These are phyloP conservation scores for Hydnomerulius pinastri DNA, from an alignment of 768 basidiomycete genomes.

Conservation along the genomic window DNA sequence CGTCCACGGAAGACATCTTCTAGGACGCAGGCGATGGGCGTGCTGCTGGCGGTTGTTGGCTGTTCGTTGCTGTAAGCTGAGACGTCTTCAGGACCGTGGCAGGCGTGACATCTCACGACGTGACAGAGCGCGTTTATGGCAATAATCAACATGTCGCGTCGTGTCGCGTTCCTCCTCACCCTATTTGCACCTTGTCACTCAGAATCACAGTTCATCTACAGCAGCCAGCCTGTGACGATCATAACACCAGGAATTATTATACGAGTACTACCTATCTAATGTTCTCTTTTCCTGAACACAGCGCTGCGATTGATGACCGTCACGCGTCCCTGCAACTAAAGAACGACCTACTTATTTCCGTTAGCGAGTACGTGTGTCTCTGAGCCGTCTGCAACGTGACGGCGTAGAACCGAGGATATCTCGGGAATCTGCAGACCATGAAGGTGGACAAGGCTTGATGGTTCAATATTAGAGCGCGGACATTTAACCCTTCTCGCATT, in stretches of 20 bases:
- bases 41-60: slow-evolving; percentile 5
- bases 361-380: no score
- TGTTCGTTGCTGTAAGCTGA: slow-evolving; percentile 2
- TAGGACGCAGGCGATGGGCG: neutral
- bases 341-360: no score
- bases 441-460: neutral
- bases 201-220: neutral
- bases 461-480: neutral
- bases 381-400: neutral
- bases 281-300: no score
- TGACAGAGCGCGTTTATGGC: slow-evolving; percentile 37
- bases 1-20: slow-evolving; percentile 7
- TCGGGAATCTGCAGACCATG: neutral
- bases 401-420: neutral
- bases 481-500: neutral
- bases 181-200: neutral
- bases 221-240: no score
- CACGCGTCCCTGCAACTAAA: no score
- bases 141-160: slow-evolving; percentile 25
- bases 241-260: neutral
- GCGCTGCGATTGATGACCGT: no score
- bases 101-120: slow-evolving; percentile 33
- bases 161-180: slow-evolving; percentile 11
- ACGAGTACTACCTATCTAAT: neutral
- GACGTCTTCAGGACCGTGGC: slow-evolving; percentile 8